phyloP scores from a whole-genome alignment of 441 rosid genomes.

The Bocquillonia castaneifolia region DNA sequence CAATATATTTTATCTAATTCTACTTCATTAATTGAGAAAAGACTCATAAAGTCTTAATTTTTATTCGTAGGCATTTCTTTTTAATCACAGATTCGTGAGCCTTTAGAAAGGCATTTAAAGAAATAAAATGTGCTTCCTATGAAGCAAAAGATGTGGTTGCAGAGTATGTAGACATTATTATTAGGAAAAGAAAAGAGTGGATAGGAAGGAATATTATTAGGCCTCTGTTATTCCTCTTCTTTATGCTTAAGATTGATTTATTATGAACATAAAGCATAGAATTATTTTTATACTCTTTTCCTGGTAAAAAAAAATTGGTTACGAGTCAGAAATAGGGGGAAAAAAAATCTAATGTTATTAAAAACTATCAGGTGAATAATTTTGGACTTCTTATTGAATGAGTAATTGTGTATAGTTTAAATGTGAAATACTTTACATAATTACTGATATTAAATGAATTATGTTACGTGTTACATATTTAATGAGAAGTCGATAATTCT shows the following conservation, averaged over 20 bases:
- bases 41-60: no score
- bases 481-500: no score
- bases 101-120: not conserved
- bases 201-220: constrained; percentile 7
- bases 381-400: no score
- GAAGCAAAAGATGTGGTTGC: not conserved
- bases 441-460: no score
- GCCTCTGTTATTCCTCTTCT: not conserved
- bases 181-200: not conserved
- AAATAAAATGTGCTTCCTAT: not conserved
- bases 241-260: not conserved
- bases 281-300: no score
- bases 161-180: not conserved
- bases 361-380: no score
- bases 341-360: not conserved
- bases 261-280: not conserved
- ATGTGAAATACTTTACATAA: no score
- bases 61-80: no score
- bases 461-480: no score
- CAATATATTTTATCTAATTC: no score
- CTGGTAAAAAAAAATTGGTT: not conserved
- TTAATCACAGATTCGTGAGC: not conserved
- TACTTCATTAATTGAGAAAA: no score
- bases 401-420: no score
- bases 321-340: not conserved